These are phyloP conservation scores for Yarrowia deformans DNA, from an alignment of 805 yeast species.

Conservation along the genomic window DNA sequence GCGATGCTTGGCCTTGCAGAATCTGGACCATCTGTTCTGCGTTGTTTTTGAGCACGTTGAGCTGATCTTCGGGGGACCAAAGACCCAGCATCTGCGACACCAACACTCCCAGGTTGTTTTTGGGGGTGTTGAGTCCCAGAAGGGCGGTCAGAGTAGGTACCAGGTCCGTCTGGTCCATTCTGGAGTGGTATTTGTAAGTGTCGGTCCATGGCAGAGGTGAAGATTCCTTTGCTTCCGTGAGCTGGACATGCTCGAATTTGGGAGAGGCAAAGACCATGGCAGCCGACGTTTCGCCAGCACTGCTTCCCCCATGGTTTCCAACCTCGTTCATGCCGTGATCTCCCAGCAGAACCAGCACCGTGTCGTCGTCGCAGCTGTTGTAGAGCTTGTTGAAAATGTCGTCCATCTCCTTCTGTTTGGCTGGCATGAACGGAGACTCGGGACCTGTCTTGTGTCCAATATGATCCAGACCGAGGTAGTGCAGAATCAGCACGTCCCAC, in stretches of 20 bases:
- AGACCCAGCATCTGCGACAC: constrained; percentile 64
- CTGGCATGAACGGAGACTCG: constrained; percentile 75
- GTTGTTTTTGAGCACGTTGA: constrained; percentile 58
- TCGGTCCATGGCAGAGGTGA: constrained; percentile 51
- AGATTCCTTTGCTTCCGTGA: neutral
- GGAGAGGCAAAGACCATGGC: constrained; percentile 76
- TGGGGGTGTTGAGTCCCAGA: constrained; percentile 71
- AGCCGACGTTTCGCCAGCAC: constrained; percentile 89
- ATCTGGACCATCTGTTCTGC: constrained; percentile 46
- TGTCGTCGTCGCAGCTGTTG: constrained; percentile 52
- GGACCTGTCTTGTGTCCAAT: constrained; percentile 99
- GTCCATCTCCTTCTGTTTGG: constrained; percentile 89
- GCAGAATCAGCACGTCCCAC: constrained; percentile 91
- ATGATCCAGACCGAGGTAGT: constrained; percentile 93
- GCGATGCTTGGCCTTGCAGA: constrained; percentile 40
- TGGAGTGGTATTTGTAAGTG: constrained; percentile 59
- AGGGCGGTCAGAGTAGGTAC: constrained; percentile 73
- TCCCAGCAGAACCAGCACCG: constrained; percentile 80
- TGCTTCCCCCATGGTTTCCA: constrained; percentile 97
- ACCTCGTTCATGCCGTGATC: constrained; percentile 97
- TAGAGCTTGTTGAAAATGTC: constrained; percentile 55
- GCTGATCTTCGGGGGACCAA: constrained; percentile 63
- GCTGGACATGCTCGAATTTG: constrained; percentile 53
- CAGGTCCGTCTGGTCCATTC: constrained; percentile 71
- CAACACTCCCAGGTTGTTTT: constrained; percentile 75